A percentile compares a stretch with the other conserved stretches of the same genome.
These are phyloP conservation scores for Chalciporus piperatus DNA, from an alignment of 768 basidiomycete species.

Conservation along the genomic window DNA sequence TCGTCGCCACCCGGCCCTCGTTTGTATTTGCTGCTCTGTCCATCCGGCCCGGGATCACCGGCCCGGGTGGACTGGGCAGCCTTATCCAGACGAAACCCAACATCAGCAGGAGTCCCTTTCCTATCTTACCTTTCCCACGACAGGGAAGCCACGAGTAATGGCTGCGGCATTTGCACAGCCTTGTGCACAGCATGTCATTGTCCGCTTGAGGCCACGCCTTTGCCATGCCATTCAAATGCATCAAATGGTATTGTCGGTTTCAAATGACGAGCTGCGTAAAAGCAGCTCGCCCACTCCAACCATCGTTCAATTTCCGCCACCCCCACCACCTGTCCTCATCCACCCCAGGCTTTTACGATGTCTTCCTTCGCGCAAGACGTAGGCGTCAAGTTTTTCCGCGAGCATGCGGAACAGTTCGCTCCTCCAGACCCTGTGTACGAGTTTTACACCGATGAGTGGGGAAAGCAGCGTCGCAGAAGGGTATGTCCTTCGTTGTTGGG, in stretches of 20 bases:
- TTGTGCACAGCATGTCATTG: too few species aligned
- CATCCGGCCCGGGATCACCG: too few species aligned
- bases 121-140: too few species aligned
- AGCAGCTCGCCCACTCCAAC: not conserved
- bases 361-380: constrained; percentile 38
- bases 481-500: constrained; percentile 25
- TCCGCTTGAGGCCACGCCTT: too few species aligned
- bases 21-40: too few species aligned
- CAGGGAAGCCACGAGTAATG: too few species aligned
- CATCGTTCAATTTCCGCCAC: not conserved
- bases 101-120: too few species aligned
- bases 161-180: too few species aligned
- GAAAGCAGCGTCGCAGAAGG: constrained; percentile 31
- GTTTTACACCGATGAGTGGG: constrained; percentile 26
- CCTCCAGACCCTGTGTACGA: constrained; percentile 77
- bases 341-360: constrained; percentile 11
- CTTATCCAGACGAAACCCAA: too few species aligned
- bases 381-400: constrained; percentile 59
- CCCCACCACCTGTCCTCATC: not conserved
- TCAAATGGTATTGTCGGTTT: not conserved
- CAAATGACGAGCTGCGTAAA: constrained; percentile 10
- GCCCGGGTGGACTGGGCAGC: too few species aligned
- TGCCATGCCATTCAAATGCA: too few species aligned
- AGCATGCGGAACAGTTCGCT: constrained; percentile 62
- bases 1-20: too few species aligned